A percentile compares a stretch with the other conserved stretches of the same genome.
Conservation (phyloP, 805 yeast species). For the Lipomyces starkeyi region DNA sequence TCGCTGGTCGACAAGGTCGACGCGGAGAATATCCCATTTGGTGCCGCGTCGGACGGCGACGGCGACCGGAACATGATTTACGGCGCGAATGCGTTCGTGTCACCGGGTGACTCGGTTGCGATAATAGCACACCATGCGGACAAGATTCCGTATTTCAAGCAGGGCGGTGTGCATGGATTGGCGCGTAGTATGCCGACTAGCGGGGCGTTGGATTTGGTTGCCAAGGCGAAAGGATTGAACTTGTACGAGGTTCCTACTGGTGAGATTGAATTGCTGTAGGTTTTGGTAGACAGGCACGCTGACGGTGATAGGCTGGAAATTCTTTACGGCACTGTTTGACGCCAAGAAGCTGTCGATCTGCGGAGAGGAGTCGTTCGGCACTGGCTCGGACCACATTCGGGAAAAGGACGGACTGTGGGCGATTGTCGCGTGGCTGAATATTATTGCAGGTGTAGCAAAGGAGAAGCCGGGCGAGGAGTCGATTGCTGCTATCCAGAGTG, state of each 20-base stretch:
- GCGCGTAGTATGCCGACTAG: slow-evolving; percentile 99
- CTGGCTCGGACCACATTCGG: slow-evolving; percentile 96
- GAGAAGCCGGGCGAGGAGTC: slow-evolving; percentile 67
- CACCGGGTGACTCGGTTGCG: slow-evolving; percentile 98
- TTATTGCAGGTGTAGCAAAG: slow-evolving; percentile 78
- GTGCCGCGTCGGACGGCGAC: slow-evolving; percentile 99
- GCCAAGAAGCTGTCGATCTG: slow-evolving; percentile 92
- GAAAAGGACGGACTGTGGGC: slow-evolving; percentile 99
- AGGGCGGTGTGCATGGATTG: slow-evolving; percentile 85
- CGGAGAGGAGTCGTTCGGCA: slow-evolving; percentile 98
- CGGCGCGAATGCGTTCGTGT: slow-evolving; percentile 91
- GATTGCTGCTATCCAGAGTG: slow-evolving; percentile 77
- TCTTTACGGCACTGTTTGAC: slow-evolving; percentile 94
- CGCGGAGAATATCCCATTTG: slow-evolving; percentile 78
- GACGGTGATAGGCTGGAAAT: slow-evolving; percentile 67
- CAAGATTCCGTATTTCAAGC: slow-evolving; percentile 86
- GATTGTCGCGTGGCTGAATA: slow-evolving; percentile 94
- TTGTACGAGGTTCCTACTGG: slow-evolving; percentile 98
- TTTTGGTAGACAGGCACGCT: neutral
- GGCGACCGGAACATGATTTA: slow-evolving; percentile 99
- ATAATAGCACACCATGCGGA: slow-evolving; percentile 89
- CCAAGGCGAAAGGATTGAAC: slow-evolving; percentile 71
- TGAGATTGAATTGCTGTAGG: neutral
- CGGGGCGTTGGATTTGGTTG: slow-evolving; percentile 91
- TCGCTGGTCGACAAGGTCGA: slow-evolving; percentile 90